Evolutionary conservation across 768 basidiomycete genomes (phyloP).

Genomic region (Kwoniella europaea): DNA sequence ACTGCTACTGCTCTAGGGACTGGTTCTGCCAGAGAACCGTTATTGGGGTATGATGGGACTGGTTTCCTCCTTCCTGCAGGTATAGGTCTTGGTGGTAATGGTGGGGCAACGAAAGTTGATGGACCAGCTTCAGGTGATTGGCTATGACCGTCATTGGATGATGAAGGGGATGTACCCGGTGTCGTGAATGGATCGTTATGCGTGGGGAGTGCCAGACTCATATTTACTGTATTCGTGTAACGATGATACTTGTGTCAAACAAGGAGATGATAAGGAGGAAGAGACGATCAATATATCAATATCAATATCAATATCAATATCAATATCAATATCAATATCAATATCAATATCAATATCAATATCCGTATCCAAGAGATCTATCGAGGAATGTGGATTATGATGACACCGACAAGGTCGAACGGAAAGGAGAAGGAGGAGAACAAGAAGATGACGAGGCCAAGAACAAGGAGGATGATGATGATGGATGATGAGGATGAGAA

Average conservation of each 20-base stretch:
- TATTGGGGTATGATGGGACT: slow-evolving; percentile 20
- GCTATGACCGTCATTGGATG: slow-evolving; percentile 7
- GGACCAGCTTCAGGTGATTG: not conserved
- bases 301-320: not conserved
- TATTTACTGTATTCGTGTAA: not conserved
- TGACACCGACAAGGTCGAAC: not conserved
- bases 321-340: not conserved
- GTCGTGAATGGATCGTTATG: slow-evolving; percentile 18
- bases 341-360: not conserved
- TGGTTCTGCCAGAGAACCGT: slow-evolving; percentile 18
- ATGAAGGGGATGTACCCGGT: slow-evolving; percentile 10
- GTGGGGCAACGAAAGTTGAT: slow-evolving; percentile 19
- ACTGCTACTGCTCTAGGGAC: not conserved
- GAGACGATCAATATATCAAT: too few relatives aligned
- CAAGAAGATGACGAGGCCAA: not conserved
- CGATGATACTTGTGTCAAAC: slow-evolving; percentile 8
- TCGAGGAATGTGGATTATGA: not conserved
- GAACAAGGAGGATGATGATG: not conserved
- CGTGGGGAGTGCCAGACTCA: slow-evolving; percentile 23
- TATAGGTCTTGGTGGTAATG: slow-evolving; percentile 23
- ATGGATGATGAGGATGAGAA: not conserved
- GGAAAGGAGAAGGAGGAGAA: not conserved
- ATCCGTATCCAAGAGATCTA: not conserved
- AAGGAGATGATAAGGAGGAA: not conserved
- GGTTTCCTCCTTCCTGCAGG: slow-evolving; percentile 22